Evolutionary conservation across 176 grass and related monocot genomes (phyloP).

Genomic region (Musa acuminata): DNA sequence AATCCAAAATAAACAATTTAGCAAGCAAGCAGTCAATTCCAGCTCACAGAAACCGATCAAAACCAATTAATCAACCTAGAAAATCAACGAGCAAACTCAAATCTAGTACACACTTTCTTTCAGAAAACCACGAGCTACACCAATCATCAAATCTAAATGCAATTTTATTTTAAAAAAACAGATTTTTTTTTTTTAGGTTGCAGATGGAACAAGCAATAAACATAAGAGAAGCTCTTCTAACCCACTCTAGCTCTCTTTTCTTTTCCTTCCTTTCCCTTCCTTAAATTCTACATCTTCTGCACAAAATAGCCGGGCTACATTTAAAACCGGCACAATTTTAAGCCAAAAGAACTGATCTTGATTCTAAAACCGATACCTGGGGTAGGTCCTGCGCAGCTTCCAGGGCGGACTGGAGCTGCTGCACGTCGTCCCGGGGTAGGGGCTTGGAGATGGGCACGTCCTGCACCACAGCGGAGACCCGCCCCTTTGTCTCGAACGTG

Average conservation of each 20-base stretch:
- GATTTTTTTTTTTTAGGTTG: not conserved
- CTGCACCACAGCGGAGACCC: constrained; percentile 79
- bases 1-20: no score
- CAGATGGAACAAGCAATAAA: not conserved
- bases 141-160: no score
- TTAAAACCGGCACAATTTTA: not conserved
- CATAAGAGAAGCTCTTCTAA: not conserved
- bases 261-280: not conserved
- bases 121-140: no score
- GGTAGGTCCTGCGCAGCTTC: constrained; percentile 81
- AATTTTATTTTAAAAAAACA: no score
- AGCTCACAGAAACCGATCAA: no score
- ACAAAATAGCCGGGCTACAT: not conserved
- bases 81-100: no score
- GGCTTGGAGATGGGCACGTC: constrained; percentile 91
- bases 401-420: constrained; percentile 53
- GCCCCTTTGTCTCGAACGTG: constrained; percentile 88
- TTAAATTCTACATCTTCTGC: not conserved
- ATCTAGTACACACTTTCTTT: no score
- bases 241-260: no score
- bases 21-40: no score
- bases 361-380: constrained; percentile 31
- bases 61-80: no score
- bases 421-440: constrained; percentile 58
- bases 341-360: not conserved